phyloP scores from a whole-genome alignment of 2,329 filamentous ascomycete genomes.

The Fusarium palustre region DNA sequence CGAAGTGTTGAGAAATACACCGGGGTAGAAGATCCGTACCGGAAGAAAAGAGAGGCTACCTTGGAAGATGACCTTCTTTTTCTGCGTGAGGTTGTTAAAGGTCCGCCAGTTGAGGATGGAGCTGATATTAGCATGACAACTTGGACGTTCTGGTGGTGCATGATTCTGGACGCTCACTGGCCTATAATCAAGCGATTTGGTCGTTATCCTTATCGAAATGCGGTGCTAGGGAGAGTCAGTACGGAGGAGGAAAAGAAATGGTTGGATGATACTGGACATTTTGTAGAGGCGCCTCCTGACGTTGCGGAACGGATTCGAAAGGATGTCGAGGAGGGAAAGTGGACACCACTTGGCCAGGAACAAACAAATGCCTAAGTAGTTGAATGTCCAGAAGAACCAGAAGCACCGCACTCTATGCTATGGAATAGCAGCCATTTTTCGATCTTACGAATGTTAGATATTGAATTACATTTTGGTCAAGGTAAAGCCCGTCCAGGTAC shows the following conservation, averaged over 20 bases:
- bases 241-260: constrained; percentile 2
- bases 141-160: constrained; percentile 25
- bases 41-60: neutral
- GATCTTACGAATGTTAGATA: no score
- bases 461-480: no score
- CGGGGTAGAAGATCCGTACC: neutral
- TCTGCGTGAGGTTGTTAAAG: neutral
- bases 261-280: constrained; percentile 1
- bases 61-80: constrained; percentile 7
- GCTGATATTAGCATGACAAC: neutral
- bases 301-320: neutral
- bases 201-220: constrained; percentile 14
- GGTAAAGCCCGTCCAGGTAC: no score
- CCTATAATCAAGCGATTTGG: constrained; percentile 12
- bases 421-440: no score
- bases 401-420: no score
- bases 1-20: neutral
- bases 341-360: neutral
- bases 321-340: neutral
- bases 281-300: constrained; percentile 1
- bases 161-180: constrained; percentile 23
- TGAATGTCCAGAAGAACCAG: no score
- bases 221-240: neutral
- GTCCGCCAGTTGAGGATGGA: neutral
- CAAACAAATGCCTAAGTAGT: rapidly evolving